Evolutionary conservation across 495 filamentous ascomycete genomes (phyloP).

Genomic region (Talaromyces liani): DNA sequence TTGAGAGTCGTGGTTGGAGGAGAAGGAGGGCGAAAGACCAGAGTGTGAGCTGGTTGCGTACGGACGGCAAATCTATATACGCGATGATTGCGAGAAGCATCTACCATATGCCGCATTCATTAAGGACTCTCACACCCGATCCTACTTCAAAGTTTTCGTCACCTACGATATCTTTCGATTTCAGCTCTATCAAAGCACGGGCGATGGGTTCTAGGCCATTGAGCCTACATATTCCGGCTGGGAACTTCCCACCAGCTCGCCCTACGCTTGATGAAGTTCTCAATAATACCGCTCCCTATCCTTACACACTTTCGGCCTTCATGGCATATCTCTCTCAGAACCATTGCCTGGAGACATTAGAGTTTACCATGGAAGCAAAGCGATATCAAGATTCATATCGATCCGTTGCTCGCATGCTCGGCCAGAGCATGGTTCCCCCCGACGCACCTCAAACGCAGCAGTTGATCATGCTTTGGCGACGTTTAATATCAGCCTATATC

Average conservation of each 20-base stretch:
- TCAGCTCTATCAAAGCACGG: slow-evolving; percentile 52
- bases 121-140: slow-evolving; percentile 29
- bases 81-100: slow-evolving; percentile 18
- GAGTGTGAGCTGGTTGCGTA: not conserved
- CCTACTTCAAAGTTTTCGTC: slow-evolving; percentile 32
- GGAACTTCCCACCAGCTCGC: slow-evolving; percentile 62
- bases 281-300: slow-evolving; percentile 75
- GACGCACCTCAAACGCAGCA: slow-evolving; percentile 57
- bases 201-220: slow-evolving; percentile 53
- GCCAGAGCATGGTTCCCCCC: slow-evolving; percentile 30
- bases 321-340: slow-evolving; percentile 97
- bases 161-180: slow-evolving; percentile 38
- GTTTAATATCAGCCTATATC: slow-evolving; percentile 47
- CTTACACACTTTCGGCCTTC: slow-evolving; percentile 90
- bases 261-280: slow-evolving; percentile 85
- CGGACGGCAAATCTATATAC: slow-evolving; percentile 4
- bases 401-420: slow-evolving; percentile 40
- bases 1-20: not conserved
- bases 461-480: slow-evolving; percentile 64
- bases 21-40: not conserved
- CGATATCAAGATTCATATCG: slow-evolving; percentile 77
- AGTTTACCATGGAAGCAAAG: slow-evolving; percentile 93
- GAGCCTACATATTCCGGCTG: slow-evolving; percentile 54
- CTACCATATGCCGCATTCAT: slow-evolving; percentile 12
- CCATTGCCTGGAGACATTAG: slow-evolving; percentile 92